Evolutionary conservation across 768 basidiomycete species (phyloP), one percentile per base, ranked within the genome.

Genomic region (Mycena capillaripes): DNA sequence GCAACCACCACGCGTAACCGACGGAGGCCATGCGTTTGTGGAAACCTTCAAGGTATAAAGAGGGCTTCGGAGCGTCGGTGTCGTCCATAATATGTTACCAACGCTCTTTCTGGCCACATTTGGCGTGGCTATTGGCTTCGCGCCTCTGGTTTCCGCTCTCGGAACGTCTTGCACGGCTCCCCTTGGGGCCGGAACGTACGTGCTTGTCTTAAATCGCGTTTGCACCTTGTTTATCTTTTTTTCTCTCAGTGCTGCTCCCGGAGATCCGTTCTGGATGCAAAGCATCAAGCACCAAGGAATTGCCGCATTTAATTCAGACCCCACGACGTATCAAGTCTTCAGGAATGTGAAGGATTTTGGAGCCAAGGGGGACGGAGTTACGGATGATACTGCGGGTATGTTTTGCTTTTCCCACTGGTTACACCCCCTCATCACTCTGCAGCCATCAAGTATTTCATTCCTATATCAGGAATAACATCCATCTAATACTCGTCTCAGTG

Each of bases 231-330:
- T 25, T n/a, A 27, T 30, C 25, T 8, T 19, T 14, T 30, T 21
- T 23, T 16, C 19, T 48, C 7, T 21, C 65, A 68, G 71, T 32
- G 89, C 92, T 21, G 84, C 83, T 2, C 78, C 89, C 34, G 80
- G 79, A n/a, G 91, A 90, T 61, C 89, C 92, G 0, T 94, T 89
- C 78, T 95, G 94, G 93, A 77, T 93, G 78, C 81, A 94, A 79
- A 88, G 69, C 61, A 93, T 95, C 75, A 89, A 86, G 59, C 93
- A 94, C 75, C 93, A 91, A 78, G 93, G 92, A 29, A 89, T 83
- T 25, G 84, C 93, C 5, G 87, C 93, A 2, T 92, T 89, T 81
- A 92, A 93, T 76, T 75, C 91, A 9, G 82, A 87, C 77, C 86
- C 89, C 17, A 77, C 79, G 23, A 34, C 44, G 14, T 95, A 95